Conservation (phyloP, 768 basidiomycete genomes). For the Termitomyces sp. region DNA sequence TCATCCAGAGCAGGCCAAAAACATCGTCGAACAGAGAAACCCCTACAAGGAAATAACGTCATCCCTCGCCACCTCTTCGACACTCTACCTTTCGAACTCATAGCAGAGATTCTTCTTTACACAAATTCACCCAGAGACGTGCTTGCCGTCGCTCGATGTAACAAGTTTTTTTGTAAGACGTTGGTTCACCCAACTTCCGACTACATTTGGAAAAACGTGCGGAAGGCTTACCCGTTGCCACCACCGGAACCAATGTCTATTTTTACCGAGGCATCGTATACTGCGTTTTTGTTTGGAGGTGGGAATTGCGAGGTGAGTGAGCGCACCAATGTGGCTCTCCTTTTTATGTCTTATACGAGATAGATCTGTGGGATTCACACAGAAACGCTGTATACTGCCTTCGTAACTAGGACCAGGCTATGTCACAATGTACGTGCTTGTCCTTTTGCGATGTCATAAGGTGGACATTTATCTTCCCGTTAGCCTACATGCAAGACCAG, state of each 20-base stretch:
- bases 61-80: constrained; percentile 11
- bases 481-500: constrained; percentile 9
- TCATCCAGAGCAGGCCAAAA: neutral
- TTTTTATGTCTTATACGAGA: neutral
- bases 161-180: constrained; percentile 49
- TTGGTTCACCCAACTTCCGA: constrained; percentile 43
- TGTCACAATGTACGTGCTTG: constrained; percentile 33
- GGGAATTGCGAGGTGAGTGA: constrained; percentile 54
- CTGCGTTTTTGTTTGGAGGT: constrained; percentile 61
- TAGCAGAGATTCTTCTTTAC: constrained; percentile 59
- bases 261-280: constrained; percentile 58
- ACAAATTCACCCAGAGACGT: constrained; percentile 54
- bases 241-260: constrained; percentile 26
- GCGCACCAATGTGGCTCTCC: neutral
- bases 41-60: neutral
- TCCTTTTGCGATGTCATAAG: neutral
- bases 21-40: neutral
- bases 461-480: neutral
- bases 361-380: constrained; percentile 41
- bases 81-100: constrained; percentile 59
- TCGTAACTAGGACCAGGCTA: constrained; percentile 43
- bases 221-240: constrained; percentile 28
- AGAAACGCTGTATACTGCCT: constrained; percentile 42
- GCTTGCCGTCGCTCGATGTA: constrained; percentile 58
- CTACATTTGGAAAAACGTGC: constrained; percentile 61